Base-by-base conservation (phyloP, 192 early-diverging fungal genomes). In the Backusella luteola region DNA sequence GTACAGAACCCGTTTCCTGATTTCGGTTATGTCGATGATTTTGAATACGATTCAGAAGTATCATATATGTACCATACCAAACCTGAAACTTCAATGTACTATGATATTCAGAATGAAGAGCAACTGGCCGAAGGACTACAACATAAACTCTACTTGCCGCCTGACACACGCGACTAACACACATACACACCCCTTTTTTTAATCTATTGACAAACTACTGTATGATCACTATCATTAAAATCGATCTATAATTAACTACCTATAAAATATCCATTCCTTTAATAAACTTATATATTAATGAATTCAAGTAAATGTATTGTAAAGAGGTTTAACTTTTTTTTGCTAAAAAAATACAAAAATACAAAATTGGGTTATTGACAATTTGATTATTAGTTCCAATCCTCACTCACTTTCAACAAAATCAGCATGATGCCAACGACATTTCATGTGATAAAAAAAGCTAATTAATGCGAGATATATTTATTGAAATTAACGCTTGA, bases 21-120 rank as follows among this genome's bases (percentile, higher is more conserved):
- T 63, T 63, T 63, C 12, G 56, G 56, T 63, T 63, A 63, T 29
- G 56, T 63, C 4, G 56, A 63, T 14, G 56, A 63, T 63, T 63
- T 63, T 63, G 56, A 63, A 63, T 63, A 63, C 12, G 56, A 63
- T 12, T 63, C 56, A 63, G 56, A 63, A 12, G 56, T 63, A 14
- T 63, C 56, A 11, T 63, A 63, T 63, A 63, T 63, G 56, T 63
- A 63, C 29, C 56, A 63, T 3, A 63, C 21, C 56, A 63, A 63
- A 14, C 23, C 21, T 63, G 56, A 63, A 26, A 63, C 21, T 29
- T 9, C 23, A 29, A 29, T 0, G 1, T 63, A 63, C 26, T 29
- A 63, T 29, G 56, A 63, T 12, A 11, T 29, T 26, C 56, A 63
- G 7, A 29, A 14, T 9, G 56, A 63, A 23, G 56, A 63, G 12